Base-by-base conservation (phyloP, 371 early-diverging fungal species). In the Mucor lusitanicus region DNA sequence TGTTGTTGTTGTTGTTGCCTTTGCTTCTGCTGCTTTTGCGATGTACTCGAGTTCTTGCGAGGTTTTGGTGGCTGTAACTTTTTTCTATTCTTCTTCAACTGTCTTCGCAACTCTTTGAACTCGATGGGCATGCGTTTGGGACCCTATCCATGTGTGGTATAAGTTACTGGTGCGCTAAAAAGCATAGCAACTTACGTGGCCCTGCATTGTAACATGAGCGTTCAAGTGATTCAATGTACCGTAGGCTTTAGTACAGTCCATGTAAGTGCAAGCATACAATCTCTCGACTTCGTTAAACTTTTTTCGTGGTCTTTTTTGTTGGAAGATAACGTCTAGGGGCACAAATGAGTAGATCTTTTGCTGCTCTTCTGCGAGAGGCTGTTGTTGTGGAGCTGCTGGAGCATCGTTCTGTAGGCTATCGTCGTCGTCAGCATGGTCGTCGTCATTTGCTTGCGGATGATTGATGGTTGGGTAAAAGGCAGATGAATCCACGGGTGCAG, bases 181-280 rank as follows among this genome's bases (percentile, higher is more conserved):
- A 28, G 27, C 17, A 54, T 13, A 32, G 8, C 9, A 33, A 56
- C 58, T 78, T 79, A 81, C 91, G 64, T 91, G 91, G 73, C 85
- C 86, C 69, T 91, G 91, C 90, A 91, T 88, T 64, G 75, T 79
- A 23, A 91, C 87, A 73, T 91, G 91, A 7, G 89, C 87, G 67
- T 91, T 91, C 58, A 91, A 70, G 69, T 91, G 89, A 70, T 91
- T 91, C 32, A 91, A 70, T 9, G 91, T 91, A 17, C 91, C 91
- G 70, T 91, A 91, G 19, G 85, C 74, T 74, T 91, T 91, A 23
- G 83, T 80, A 62, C 91, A 91, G 23, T 79, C 84, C 1, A 72
- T 74, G 77, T 80, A 87, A 65, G 81, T 87, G 72, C 91, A 91
- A 39, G 80, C 78, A 66, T 88, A 91, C 15, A 88, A 70, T 32